Conservation (phyloP, 345 rosid genomes). For the Abelmoschus esculentus region DNA sequence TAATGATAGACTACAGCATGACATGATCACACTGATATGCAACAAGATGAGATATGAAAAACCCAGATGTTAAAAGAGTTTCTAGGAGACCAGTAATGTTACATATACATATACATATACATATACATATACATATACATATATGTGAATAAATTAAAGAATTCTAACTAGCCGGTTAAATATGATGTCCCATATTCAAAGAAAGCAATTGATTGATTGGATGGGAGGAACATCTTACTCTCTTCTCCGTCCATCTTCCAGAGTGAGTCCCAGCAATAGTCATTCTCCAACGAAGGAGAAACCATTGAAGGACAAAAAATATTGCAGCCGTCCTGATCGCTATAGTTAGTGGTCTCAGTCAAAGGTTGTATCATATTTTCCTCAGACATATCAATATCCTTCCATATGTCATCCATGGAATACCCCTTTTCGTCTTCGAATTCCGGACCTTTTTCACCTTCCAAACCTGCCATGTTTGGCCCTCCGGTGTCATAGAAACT, state of each 20-base stretch:
- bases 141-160: constrained; percentile 35
- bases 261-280: constrained; percentile 40
- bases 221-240: constrained; percentile 45
- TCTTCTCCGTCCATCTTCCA: constrained; percentile 70
- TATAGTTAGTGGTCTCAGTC: constrained; percentile 38
- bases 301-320: constrained; percentile 36
- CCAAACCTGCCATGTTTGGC: constrained; percentile 16
- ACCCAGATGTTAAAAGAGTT: constrained; percentile 35
- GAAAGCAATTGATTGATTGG: constrained; percentile 29
- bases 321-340: constrained; percentile 30
- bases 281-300: constrained; percentile 29
- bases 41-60: constrained; percentile 14
- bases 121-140: constrained; percentile 17
- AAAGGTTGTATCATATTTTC: constrained; percentile 44
- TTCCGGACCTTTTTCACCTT: constrained; percentile 27
- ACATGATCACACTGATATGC: constrained; percentile 20
- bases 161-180: constrained; percentile 46
- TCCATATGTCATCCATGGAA: constrained; percentile 88
- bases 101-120: constrained; percentile 16
- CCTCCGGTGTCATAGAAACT: constrained; percentile 89
- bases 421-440: constrained; percentile 40
- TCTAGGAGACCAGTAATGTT: constrained; percentile 13
- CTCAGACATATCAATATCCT: constrained; percentile 57
- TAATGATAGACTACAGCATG: background rate
- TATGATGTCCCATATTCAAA: constrained; percentile 32